Conservation (phyloP, 2,329 filamentous ascomycete genomes). For the Cladobotryum mycophilum region DNA sequence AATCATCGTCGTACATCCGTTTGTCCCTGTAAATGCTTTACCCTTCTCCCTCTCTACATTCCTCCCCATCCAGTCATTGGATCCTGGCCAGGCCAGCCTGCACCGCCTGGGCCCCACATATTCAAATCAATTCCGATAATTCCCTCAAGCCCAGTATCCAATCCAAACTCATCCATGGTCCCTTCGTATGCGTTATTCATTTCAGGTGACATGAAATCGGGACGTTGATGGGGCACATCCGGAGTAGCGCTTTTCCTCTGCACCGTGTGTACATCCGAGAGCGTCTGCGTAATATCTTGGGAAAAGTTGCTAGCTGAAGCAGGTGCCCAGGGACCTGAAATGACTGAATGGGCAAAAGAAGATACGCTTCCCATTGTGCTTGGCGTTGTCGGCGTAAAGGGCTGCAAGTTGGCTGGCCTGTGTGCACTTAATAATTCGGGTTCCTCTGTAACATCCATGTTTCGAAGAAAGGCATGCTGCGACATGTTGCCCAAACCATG, state of each 20-base stretch:
- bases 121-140: conserved; percentile 37
- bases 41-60: too few relatives aligned
- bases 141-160: conserved; percentile 37
- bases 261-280: not conserved
- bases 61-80: too few relatives aligned
- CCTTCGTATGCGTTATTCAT: conserved; percentile 47
- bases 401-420: not conserved
- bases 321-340: conserved; percentile 22
- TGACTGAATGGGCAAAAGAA: conserved; percentile 25
- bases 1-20: too few relatives aligned
- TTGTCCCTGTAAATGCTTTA: too few relatives aligned
- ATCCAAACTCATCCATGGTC: conserved; percentile 39
- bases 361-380: conserved; percentile 14
- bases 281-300: not conserved
- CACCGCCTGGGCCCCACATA: conserved; percentile 28
- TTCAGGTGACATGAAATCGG: conserved; percentile 32
- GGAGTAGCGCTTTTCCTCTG: conserved; percentile 8
- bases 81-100: conserved; percentile 24
- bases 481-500: conserved; percentile 3
- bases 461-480: conserved; percentile 17
- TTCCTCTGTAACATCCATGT: conserved; percentile 22
- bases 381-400: not conserved
- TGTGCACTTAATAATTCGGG: conserved; percentile 18
- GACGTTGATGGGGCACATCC: conserved; percentile 14
- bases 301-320: conserved; percentile 21